Evolutionary conservation across 208 protist species (phyloP), one percentile per base, ranked within the genome.

Genomic region (Leptomonas pyrrhocoris): DNA sequence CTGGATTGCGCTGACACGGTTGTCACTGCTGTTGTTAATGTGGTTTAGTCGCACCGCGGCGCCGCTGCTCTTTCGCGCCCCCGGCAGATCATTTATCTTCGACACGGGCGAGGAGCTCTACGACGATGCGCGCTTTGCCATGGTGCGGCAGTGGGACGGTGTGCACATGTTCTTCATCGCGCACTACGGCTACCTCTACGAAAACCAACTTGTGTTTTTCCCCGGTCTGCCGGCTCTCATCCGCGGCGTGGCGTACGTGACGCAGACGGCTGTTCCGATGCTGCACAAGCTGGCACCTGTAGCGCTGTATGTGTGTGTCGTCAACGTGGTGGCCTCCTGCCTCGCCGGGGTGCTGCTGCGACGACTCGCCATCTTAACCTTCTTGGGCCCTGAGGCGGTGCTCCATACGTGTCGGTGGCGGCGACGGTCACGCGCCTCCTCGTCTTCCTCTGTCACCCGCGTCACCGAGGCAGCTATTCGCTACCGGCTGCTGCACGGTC

Each of bases 91-190:
- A 5, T 77, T 90, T 19, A 59, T 84, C 48, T 92, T 89, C 48
- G 89, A 94, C 76, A 83, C 73, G 6, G 55, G 81, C 6, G 73
- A 73, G 63, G 46, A 74, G 49, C 65, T 94, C 31, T 84, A 90
- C 66, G 68, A 82, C 58, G 77, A 90, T 60, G 55, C 63, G 54
- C 73, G 68, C 27, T 77, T 89, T 49, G 59, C 82, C 1, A 80
- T 86, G 68, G 73, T 90, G 49, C 74, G 83, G 23, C 68, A 86
- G 42, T 95, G 86, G 85, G 89, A 95, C 63, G 79, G 66, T 45
- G 85, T 91, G 23, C 87, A 95, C 77, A 90, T 86, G 64, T 88
- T 80, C 69, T 85, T 88, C 66, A 92, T 93, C 51, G 86, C 85
- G 23, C 74, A 74, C 3, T 49, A 89, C 62, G 87, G 90, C 19